phyloP scores from a whole-genome alignment of 1,284 basidiomycete genomes.

The Tylopilus orsonianus region DNA sequence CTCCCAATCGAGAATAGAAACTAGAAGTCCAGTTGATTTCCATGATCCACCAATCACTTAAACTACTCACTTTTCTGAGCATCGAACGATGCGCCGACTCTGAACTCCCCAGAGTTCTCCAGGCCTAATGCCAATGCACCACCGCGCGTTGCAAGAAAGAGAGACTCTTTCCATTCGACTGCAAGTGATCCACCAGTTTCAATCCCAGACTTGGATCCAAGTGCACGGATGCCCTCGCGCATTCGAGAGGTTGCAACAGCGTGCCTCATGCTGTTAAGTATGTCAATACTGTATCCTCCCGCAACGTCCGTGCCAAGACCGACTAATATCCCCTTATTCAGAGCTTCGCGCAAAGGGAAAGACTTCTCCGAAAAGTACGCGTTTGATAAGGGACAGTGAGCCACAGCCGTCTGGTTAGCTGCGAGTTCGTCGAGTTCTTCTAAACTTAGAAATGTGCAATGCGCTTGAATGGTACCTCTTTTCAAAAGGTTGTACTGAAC shows the following conservation, averaged over 20 bases:
- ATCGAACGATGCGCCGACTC: slow-evolving; percentile 74
- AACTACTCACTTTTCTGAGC: slow-evolving; percentile 69
- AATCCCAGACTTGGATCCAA: slow-evolving; percentile 22
- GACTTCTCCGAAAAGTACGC: slow-evolving; percentile 78
- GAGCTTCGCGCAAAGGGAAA: slow-evolving; percentile 73
- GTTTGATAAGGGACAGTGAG: slow-evolving; percentile 86
- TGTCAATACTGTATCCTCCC: slow-evolving; percentile 77
- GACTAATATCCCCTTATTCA: slow-evolving; percentile 60
- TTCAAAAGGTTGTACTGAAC: slow-evolving; percentile 59
- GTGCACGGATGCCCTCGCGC: slow-evolving; percentile 56
- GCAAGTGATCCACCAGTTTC: slow-evolving; percentile 32
- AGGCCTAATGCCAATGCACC: slow-evolving; percentile 70
- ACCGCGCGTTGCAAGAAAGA: slow-evolving; percentile 78
- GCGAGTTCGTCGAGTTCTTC: slow-evolving; percentile 54
- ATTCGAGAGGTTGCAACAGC: slow-evolving; percentile 72
- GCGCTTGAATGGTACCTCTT: slow-evolving; percentile 71
- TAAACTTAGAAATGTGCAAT: slow-evolving; percentile 73
- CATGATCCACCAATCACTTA: background rate
- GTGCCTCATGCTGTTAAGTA: slow-evolving; percentile 77
- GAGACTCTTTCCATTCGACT: slow-evolving; percentile 76
- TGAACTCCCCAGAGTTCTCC: slow-evolving; percentile 51
- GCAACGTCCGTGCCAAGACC: slow-evolving; percentile 85
- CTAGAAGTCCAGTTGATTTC: slow-evolving; percentile 33
- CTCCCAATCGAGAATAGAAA: slow-evolving; percentile 53
- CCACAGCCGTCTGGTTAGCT: slow-evolving; percentile 57